Evolutionary conservation across 208 protist species (phyloP).

Genomic region (Acanthamoeba sp.): DNA sequence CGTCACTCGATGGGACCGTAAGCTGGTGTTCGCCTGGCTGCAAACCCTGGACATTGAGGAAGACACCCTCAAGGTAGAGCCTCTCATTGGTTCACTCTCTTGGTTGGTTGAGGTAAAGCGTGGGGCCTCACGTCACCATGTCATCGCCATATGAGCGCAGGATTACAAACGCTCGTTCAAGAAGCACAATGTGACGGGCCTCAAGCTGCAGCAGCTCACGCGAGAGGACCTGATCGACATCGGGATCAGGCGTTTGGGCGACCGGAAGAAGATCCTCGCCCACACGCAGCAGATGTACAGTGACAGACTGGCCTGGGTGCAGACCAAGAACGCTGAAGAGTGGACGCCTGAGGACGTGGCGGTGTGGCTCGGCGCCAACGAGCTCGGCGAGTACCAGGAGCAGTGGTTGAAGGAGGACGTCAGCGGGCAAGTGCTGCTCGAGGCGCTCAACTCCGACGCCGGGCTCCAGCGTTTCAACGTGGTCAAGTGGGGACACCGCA

Average conservation of each 20-base stretch:
- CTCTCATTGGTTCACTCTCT: no score
- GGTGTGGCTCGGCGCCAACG: slow-evolving; percentile 18
- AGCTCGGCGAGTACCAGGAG: slow-evolving; percentile 21
- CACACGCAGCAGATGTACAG: not conserved
- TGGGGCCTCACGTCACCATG: no score
- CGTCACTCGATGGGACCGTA: not conserved
- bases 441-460: not conserved
- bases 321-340: not conserved
- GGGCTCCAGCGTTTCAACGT: not conserved
- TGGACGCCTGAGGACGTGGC: slow-evolving; percentile 3
- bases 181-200: not conserved
- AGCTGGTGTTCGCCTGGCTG: not conserved
- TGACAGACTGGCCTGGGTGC: not conserved
- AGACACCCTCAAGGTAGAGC: not conserved
- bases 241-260: not conserved
- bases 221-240: not conserved
- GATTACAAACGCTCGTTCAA: not conserved
- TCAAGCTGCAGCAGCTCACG: slow-evolving; percentile 42
- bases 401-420: slow-evolving; percentile 15
- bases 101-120: not conserved
- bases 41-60: not conserved
- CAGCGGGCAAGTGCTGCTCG: slow-evolving; percentile 41
- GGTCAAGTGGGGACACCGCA: slow-evolving; percentile 22
- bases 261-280: slow-evolving; percentile 8
- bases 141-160: not conserved